Evolutionary conservation across 73 alveolate species (phyloP).

Genomic region (Durusdinium trenchii): DNA sequence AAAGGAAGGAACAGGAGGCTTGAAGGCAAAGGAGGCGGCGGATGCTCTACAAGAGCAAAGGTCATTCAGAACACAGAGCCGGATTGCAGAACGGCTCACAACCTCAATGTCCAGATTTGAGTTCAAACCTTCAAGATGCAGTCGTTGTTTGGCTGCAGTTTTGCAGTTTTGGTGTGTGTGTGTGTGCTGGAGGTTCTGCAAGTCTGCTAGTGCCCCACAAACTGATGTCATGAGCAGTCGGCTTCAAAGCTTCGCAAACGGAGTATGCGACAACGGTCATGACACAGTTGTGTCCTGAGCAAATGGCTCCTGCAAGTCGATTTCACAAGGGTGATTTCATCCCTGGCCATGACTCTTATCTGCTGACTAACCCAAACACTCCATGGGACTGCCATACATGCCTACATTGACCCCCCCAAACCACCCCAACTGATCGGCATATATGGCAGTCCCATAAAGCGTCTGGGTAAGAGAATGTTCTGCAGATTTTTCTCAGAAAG

Average conservation of each 20-base stretch:
- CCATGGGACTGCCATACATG: too few relatives aligned
- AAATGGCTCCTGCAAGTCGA: neutral
- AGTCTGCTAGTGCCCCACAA: too few relatives aligned
- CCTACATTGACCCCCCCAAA: too few relatives aligned
- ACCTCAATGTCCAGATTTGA: neutral
- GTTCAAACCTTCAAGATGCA: neutral
- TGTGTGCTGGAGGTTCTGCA: too few relatives aligned
- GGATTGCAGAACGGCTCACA: neutral
- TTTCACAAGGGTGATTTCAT: neutral
- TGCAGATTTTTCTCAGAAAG: neutral
- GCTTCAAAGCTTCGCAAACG: neutral
- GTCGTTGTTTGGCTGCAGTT: neutral
- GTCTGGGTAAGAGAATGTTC: too few relatives aligned
- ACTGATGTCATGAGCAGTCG: neutral
- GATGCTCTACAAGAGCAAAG: too few relatives aligned
- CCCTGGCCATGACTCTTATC: neutral
- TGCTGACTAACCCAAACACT: neutral
- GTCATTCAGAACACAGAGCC: too few relatives aligned
- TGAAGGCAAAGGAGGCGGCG: too few relatives aligned
- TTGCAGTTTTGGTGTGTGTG: neutral
- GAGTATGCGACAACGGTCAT: neutral
- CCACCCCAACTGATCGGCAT: too few relatives aligned
- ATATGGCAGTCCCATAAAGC: too few relatives aligned
- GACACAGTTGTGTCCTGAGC: too few relatives aligned
- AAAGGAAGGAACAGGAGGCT: too few relatives aligned